Evolutionary conservation across 306 rosid species (phyloP), one percentile per base, ranked within the genome.

Genomic region (Prunus mongolica): DNA sequence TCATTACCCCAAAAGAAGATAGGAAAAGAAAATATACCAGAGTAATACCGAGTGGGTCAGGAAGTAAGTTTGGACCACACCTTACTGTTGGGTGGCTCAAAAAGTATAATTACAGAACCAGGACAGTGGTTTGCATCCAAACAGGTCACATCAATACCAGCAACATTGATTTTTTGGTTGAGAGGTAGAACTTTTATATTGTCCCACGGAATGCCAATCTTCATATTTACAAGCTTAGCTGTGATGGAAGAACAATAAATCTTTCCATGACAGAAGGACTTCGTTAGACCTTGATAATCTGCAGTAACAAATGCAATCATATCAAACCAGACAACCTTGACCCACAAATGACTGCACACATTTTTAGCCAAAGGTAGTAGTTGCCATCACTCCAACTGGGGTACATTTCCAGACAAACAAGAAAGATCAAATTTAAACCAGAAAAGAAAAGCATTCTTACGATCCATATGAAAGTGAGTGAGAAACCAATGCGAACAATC

Each of bases 41-140:
- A n/a, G 19, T 49, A 57, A 0, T 54, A 74, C 19, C 61, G 51
- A 74, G 73, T n/a, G 50, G 68, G 54, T 69, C 38, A 49, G 72
- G 73, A 82, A 71, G 88, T 65, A 60, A 78, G 72, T 82, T 74
- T 38, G 83, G 72, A 82, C 78, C 93, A 60, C 88, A 94, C 98
- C 98, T 94, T 89, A 85, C 93, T 87, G 67, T 81, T 86, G 4
- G 96, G 95, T 71, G 97, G 98, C 82, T 94, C 93, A 84, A 94
- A 94, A 79, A 94, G 95, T 80, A 92, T 79, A 68, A 92, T 85
- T 78, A 94, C 76, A 41, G 97, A 87, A 84, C 98, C 98, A 67
- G 96, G 97, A 75, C 97, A 94, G 77, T 94, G 98, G 79, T 92
- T 94, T 84, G 98, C 98, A 85, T 94, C 98, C 88, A 92, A 84